A percentile compares a stretch with the other conserved stretches of the same genome.
These are phyloP conservation scores for Nitzschia putrida DNA, from an alignment of 108 stramenopile genomes.

Conservation along the genomic window DNA sequence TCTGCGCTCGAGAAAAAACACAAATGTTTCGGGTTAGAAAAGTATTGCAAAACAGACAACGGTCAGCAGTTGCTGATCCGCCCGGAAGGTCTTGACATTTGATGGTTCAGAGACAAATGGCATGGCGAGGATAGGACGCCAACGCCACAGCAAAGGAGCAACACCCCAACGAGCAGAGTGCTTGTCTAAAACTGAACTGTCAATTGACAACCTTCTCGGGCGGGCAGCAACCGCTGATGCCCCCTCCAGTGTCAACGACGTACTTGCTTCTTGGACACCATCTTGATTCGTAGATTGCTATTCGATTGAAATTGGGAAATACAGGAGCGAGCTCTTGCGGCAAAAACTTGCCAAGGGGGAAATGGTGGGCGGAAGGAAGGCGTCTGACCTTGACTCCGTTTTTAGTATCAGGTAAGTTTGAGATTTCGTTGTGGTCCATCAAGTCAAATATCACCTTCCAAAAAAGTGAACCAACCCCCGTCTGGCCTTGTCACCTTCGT, in stretches of 20 bases:
- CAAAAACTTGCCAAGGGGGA: no score
- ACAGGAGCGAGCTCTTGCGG: no score
- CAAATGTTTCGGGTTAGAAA: conserved; percentile 3
- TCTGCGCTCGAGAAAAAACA: conserved; percentile 46
- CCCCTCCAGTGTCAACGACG: conserved; percentile 89
- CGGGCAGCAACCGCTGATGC: conserved; percentile 70
- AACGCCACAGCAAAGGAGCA: neutral
- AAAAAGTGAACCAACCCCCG: no score
- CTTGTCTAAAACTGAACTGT: conserved; percentile 3
- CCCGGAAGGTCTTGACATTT: no score
- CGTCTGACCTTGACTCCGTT: no score
- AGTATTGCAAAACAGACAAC: no score
- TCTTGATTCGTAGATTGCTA: conserved; percentile 28
- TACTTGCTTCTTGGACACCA: conserved; percentile 90
- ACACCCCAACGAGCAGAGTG: neutral
- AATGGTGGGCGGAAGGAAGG: no score
- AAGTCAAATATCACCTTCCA: no score
- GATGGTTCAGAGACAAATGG: conserved; percentile 1
- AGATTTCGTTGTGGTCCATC: no score
- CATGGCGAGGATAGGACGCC: no score
- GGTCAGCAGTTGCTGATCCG: no score
- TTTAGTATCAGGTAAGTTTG: no score
- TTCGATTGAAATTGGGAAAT: neutral
- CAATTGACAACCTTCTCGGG: conserved; percentile 89
- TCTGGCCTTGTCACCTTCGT: neutral